These are phyloP conservation scores for Colletotrichum scovillei DNA, from an alignment of 2,329 filamentous ascomycete genomes.

Conservation along the genomic window DNA sequence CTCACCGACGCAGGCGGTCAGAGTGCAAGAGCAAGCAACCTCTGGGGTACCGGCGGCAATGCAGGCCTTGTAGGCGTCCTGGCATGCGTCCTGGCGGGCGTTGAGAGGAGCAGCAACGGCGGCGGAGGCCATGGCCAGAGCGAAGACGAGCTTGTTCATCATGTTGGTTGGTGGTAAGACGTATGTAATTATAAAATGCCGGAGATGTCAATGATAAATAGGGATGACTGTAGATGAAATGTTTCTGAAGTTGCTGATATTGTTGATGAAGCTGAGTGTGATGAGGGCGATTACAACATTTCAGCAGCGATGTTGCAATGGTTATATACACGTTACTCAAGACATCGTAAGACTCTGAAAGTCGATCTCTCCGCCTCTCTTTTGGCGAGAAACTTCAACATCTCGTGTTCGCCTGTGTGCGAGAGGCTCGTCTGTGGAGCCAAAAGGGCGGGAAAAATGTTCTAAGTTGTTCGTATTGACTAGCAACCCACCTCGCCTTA, in stretches of 20 bases:
- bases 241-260: neutral
- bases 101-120: conserved; percentile 22
- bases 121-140: conserved; percentile 28
- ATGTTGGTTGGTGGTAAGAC: neutral
- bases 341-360: neutral
- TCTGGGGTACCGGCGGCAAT: conserved; percentile 24
- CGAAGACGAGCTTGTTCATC: conserved; percentile 28
- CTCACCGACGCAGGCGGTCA: conserved; percentile 24
- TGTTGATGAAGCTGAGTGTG: neutral
- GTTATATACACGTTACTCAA: conserved; percentile 4
- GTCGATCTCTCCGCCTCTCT: neutral
- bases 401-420: conserved; percentile 25
- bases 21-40: conserved; percentile 25
- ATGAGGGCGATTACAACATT: neutral
- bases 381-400: neutral
- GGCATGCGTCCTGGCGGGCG: conserved; percentile 19
- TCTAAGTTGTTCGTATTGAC: conserved; percentile 20
- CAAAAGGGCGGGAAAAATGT: neutral
- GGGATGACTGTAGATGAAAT: neutral
- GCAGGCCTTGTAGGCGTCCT: conserved; percentile 21
- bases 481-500: neutral
- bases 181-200: neutral
- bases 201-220: neutral
- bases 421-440: conserved; percentile 16
- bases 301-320: neutral